A percentile compares a stretch with the other conserved stretches of the same genome.
These are phyloP conservation scores for Penicillium glabrum DNA, from an alignment of 2,329 filamentous ascomycete species.

Conservation along the genomic window DNA sequence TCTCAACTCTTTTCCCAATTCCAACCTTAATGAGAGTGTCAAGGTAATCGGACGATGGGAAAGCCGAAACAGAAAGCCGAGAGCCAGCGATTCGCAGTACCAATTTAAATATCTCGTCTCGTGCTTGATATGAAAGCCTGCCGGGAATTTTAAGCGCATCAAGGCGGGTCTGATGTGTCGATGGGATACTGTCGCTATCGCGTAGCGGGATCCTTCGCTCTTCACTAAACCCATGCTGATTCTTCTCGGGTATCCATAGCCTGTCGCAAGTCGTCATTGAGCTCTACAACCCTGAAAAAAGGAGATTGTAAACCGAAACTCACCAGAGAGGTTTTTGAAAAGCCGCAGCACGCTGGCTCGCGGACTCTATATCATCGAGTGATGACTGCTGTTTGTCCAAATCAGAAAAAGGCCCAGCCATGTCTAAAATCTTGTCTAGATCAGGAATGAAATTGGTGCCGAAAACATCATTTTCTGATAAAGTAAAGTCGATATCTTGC, in stretches of 20 bases:
- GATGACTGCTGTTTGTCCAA: too few species aligned
- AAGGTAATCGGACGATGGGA: slow-evolving; percentile 16
- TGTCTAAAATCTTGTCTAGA: too few species aligned
- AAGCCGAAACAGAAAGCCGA: slow-evolving; percentile 11
- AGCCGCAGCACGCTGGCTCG: too few species aligned
- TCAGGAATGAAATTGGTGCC: too few species aligned
- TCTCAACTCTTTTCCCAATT: slow-evolving; percentile 13
- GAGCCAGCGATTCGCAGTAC: slow-evolving; percentile 13
- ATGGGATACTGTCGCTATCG: slow-evolving; percentile 13
- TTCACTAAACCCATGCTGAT: slow-evolving; percentile 16
- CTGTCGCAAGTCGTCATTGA: neutral
- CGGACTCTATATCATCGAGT: too few species aligned
- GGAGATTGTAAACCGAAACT: too few species aligned
- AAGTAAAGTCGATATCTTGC: too few species aligned
- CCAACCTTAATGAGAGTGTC: slow-evolving; percentile 18
- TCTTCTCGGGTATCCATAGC: slow-evolving; percentile 17
- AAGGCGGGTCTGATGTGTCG: slow-evolving; percentile 3
- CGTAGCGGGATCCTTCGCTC: slow-evolving; percentile 11
- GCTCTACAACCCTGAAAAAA: neutral
- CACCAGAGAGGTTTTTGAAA: too few species aligned
- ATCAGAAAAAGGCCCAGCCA: too few species aligned
- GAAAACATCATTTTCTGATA: too few species aligned
- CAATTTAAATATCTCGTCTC: slow-evolving; percentile 16
- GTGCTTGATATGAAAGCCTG: slow-evolving; percentile 4
- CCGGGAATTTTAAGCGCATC: slow-evolving; percentile 14